Evolutionary conservation across 164 flowering plant genomes (phyloP).

Genomic region (Taxillus chinensis): DNA sequence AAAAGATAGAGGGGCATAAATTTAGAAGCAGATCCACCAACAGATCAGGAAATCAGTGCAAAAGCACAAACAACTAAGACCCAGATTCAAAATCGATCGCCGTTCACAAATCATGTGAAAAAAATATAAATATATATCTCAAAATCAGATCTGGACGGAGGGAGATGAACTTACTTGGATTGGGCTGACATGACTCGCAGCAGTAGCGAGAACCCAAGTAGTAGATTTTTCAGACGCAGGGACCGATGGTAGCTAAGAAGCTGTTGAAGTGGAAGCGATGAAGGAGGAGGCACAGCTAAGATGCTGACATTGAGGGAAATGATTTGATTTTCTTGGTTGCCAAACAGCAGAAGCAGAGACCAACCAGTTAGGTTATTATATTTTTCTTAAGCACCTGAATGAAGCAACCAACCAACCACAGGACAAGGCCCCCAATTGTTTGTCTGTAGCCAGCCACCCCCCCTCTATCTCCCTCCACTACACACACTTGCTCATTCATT

Average conservation of each 20-base stretch:
- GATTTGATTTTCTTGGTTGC: background rate
- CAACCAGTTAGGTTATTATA: background rate
- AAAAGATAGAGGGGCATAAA: background rate
- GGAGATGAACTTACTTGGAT: constrained; percentile 35
- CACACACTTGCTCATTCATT: background rate
- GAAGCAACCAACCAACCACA: background rate
- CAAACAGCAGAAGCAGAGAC: background rate
- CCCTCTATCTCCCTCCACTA: background rate
- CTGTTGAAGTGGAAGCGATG: background rate
- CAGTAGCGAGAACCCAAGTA: background rate
- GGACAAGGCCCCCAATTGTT: background rate
- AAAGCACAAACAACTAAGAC: background rate
- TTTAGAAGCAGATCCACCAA: constrained; percentile 6
- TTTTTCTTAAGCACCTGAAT: background rate
- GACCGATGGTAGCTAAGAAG: background rate
- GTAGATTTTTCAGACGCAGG: background rate
- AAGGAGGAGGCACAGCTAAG: constrained; percentile 8
- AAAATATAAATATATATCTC: background rate
- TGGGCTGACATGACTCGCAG: constrained; percentile 39
- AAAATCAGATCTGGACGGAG: background rate
- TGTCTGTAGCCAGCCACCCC: background rate
- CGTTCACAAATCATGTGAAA: background rate
- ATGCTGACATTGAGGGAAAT: constrained; percentile 21
- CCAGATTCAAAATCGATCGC: background rate
- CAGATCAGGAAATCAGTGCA: background rate